These are phyloP conservation scores for Viola pubescens DNA, from an alignment of 441 rosid species.

Conservation along the genomic window DNA sequence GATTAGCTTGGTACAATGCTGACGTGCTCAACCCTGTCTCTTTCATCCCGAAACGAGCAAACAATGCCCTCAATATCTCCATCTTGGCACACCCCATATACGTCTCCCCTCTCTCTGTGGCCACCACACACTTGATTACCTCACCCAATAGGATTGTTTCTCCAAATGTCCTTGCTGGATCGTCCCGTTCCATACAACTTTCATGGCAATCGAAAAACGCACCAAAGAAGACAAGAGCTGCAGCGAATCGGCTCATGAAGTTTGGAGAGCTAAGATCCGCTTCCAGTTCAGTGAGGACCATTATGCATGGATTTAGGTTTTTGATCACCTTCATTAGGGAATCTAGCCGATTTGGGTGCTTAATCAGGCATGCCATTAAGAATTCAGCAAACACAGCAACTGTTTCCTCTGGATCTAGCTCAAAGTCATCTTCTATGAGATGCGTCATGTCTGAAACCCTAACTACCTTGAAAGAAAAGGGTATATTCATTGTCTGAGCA, in stretches of 20 bases:
- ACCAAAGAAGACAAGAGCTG: slow-evolving; percentile 37
- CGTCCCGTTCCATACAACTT: slow-evolving; percentile 18
- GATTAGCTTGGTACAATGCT: slow-evolving; percentile 24
- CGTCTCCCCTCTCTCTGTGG: slow-evolving; percentile 25
- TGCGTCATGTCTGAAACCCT: slow-evolving; percentile 36
- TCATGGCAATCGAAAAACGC: slow-evolving; percentile 48
- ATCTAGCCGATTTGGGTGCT: slow-evolving; percentile 32
- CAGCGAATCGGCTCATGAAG: slow-evolving; percentile 37
- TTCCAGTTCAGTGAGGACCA: slow-evolving; percentile 38
- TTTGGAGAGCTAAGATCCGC: slow-evolving; percentile 33
- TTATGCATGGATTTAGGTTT: slow-evolving; percentile 29
- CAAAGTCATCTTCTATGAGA: slow-evolving; percentile 28
- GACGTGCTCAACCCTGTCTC: slow-evolving; percentile 24
- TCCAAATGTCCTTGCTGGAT: slow-evolving; percentile 10
- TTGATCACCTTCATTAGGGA: slow-evolving; percentile 35
- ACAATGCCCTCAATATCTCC: slow-evolving; percentile 27
- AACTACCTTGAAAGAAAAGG: slow-evolving; percentile 34
- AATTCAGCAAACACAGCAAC: slow-evolving; percentile 22
- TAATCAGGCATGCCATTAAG: slow-evolving; percentile 20
- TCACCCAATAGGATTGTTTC: slow-evolving; percentile 17
- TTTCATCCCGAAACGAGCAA: slow-evolving; percentile 25
- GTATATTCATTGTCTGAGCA: slow-evolving; percentile 30
- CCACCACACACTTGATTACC: slow-evolving; percentile 19
- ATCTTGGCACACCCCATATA: slow-evolving; percentile 18
- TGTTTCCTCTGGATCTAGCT: slow-evolving; percentile 28